Evolutionary conservation across 345 rosid genomes (phyloP).

Genomic region (Bretschneidera sinensis): DNA sequence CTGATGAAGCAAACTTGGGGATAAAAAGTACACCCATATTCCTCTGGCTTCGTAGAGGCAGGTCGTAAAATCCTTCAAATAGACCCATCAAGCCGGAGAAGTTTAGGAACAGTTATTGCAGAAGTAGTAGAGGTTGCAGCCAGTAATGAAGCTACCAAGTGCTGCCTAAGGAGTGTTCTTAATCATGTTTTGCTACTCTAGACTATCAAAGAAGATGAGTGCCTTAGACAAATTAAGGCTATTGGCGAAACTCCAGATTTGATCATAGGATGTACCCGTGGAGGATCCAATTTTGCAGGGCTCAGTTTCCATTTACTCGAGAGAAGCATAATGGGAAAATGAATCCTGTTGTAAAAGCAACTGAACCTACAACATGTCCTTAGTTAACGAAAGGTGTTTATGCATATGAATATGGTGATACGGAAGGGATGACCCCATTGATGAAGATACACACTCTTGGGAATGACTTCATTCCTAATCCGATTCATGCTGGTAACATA

Average conservation of each 20-base stretch:
- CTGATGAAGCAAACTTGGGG: slow-evolving; percentile 99
- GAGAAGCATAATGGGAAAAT: slow-evolving; percentile 85
- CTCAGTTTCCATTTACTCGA: slow-evolving; percentile 78
- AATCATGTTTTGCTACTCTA: slow-evolving; percentile 94
- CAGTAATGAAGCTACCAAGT: slow-evolving; percentile 59
- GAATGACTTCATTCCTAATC: slow-evolving; percentile 92
- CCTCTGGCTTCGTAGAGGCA: slow-evolving; percentile 57
- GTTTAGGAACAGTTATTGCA: slow-evolving; percentile 92
- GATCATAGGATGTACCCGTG: slow-evolving; percentile 92
- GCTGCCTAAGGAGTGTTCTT: slow-evolving; percentile 84
- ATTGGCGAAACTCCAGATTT: slow-evolving; percentile 79
- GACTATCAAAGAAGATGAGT: slow-evolving; percentile 88
- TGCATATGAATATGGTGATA: slow-evolving; percentile 86
- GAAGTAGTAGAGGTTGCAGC: slow-evolving; percentile 96
- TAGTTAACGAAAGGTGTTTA: slow-evolving; percentile 79
- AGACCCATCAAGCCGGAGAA: slow-evolving; percentile 75
- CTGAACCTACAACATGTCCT: slow-evolving; percentile 92
- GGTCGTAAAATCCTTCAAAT: slow-evolving; percentile 62
- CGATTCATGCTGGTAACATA: slow-evolving; percentile 77
- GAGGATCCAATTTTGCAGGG: slow-evolving; percentile 94
- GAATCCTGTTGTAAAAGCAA: slow-evolving; percentile 72
- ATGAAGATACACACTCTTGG: slow-evolving; percentile 99
- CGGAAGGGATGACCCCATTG: slow-evolving; percentile 88
- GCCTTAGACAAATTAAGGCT: slow-evolving; percentile 76
- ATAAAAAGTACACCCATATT: slow-evolving; percentile 87